Conservation (phyloP, 257 asterid species). For the Salvia hispanica region DNA sequence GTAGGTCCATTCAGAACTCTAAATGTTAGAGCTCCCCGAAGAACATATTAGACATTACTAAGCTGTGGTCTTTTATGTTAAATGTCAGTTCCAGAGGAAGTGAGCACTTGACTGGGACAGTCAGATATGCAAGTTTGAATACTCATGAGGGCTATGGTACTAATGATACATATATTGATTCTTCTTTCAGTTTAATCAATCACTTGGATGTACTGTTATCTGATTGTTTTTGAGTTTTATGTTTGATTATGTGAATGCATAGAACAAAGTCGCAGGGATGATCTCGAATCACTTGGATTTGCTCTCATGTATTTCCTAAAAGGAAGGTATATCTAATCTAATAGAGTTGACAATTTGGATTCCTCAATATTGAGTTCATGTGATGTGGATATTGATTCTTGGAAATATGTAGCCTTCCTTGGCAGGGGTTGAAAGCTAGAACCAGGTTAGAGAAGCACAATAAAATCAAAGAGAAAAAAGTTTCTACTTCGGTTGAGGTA, state of each 20-base stretch:
- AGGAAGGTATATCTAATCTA: conserved; percentile 58
- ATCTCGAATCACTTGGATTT: conserved; percentile 91
- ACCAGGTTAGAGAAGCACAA: conserved; percentile 91
- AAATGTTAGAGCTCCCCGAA: no score
- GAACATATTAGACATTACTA: background rate
- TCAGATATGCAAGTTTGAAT: conserved; percentile 94
- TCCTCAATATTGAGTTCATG: conserved; percentile 3
- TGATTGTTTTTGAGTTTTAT: background rate
- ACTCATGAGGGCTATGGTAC: no score
- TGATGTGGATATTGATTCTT: conserved; percentile 32
- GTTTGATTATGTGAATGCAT: conserved; percentile 25
- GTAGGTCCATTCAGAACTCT: no score
- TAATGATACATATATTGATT: no score
- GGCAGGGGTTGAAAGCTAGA: conserved; percentile 98
- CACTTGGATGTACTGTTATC: background rate
- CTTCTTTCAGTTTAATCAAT: no score
- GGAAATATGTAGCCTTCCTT: conserved; percentile 69
- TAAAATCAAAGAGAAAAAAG: conserved; percentile 84
- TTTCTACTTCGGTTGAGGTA: conserved; percentile 89
- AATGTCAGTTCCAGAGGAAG: no score
- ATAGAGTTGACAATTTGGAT: background rate
- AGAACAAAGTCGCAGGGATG: conserved; percentile 83
- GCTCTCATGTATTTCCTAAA: conserved; percentile 90
- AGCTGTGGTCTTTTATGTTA: no score
- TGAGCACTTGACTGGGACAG: conserved; percentile 90